Base-by-base conservation (phyloP, 257 asterid species). In the Orobanche coerulescens region DNA sequence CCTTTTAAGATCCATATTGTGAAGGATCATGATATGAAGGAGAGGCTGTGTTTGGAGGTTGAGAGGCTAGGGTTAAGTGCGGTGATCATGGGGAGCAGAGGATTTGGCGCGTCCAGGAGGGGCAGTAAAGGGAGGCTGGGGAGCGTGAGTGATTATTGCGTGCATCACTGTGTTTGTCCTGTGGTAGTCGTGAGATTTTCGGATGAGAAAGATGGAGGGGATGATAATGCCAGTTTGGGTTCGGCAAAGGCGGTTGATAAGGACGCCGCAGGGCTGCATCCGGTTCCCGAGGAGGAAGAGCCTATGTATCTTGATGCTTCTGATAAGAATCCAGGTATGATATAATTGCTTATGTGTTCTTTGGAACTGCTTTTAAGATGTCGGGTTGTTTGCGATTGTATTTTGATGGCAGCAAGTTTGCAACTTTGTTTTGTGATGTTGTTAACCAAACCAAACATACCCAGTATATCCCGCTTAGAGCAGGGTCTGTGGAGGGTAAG, bases 21-120 rank as follows among this genome's bases (percentile, higher is more conserved):
- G 70, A 83, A 79, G 78, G 95, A 86, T 60, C 92, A 86, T 20
- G 95, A 86, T 59, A 83, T 83, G 95, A 86, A 86, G 74, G 95
- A 86, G 81, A 76, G 95, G 78, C 69, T 86, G 51, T 86, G 95
- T 68, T 58, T 86, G 85, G 95, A 86, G 81, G 95, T 86, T 30
- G 95, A 86, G 84, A 74, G 95, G 85, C 73, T 86, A 11, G 92
- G 92, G 24, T 68, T 86, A 65, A 79, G 90, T 65, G 85, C 92
- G 20, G 87, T 86, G 39, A 80, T 86, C 24, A 86, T 86, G 95
- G 95, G 95, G 67, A 86, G 95, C 50, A 58, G 95, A 16, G 95
- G 95, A 25, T 81, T 86, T 42, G 95, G 95, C 4, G 91, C 91
- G 4, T 72, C 84, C 3, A 77, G 76, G 79, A 77, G 80, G 59